These are phyloP conservation scores for Syzygium malaccense DNA, from an alignment of 441 rosid genomes.

Conservation along the genomic window DNA sequence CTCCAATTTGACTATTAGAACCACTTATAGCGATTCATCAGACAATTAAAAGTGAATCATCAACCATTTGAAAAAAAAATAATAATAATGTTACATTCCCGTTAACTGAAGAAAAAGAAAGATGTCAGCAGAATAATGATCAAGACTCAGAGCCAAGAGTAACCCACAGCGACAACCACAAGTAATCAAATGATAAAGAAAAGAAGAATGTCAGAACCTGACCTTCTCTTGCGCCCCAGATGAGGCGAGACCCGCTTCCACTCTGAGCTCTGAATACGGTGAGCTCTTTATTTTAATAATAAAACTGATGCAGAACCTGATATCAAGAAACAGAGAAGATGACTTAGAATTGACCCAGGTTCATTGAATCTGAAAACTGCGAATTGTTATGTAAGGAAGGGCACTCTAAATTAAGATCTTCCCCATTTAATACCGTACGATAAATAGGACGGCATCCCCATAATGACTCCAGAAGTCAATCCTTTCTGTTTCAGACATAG, in stretches of 20 bases:
- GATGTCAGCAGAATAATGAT: background rate
- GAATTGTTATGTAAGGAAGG: background rate
- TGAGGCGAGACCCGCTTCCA: background rate
- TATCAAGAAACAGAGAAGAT: background rate
- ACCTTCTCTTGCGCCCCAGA: background rate
- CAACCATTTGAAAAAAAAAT: background rate
- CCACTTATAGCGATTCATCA: background rate
- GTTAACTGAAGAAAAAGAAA: background rate
- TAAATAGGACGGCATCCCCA: background rate
- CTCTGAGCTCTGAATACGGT: background rate
- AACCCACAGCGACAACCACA: background rate
- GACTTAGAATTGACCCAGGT: background rate
- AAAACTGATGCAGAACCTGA: background rate
- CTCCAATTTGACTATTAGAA: background rate
- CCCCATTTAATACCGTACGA: background rate
- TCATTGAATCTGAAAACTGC: background rate
- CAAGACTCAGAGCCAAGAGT: background rate
- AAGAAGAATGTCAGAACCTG: background rate
- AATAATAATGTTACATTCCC: background rate
- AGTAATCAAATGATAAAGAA: background rate
- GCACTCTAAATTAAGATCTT: background rate
- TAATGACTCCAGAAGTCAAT: background rate
- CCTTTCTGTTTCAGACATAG: background rate
- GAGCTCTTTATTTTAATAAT: background rate
- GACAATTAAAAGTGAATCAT: background rate